Evolutionary conservation across 2,329 filamentous ascomycete genomes (phyloP), one percentile per base, ranked within the genome.

Genomic region (Talaromyces sp.): DNA sequence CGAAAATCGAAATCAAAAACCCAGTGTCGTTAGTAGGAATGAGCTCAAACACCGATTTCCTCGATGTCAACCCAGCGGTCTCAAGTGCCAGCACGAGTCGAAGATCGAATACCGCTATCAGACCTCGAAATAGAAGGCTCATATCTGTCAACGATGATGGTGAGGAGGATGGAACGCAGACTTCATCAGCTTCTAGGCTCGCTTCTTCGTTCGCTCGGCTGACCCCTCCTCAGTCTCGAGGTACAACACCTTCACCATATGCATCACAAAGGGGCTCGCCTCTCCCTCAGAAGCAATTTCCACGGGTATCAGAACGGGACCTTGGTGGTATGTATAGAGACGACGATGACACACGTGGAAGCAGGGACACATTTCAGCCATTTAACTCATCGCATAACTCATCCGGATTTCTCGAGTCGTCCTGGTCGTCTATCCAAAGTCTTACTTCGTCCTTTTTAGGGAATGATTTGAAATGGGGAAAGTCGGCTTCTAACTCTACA

Each of bases 381-480:
- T 59, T 47, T 33, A 49, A 41, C 60, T 47, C 63, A 22, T 60
- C 50, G 19, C 58, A 54, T 43, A 47, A 58, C 60, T 59, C 64
- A 58, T 66, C 75, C 56, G 75, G 78, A 69, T 75, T 82, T 61
- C 73, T 81, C 68, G 80, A 81, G 64, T 77, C 78, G 31, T 78
- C 79, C 4, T 83, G 81, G 81, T 79, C 80, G n/a, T 82, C 81
- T 16, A 70, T 83, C 56, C 80, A 82, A 69, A 80, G 75, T 43
- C 68, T 83, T 50, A 81, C 81, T n/a, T 82, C 81, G 3, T 79
- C 79, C n/a, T 73, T 83, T 33, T 63, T 82, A 47, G 80, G 80
- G n/a, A 79, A 73, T 58, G 79, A 81, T 66, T 70, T 69, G 35
- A 70, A 73, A 43, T 69, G 70, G 31, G 66, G 71, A 5, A 66